phyloP scores from a whole-genome alignment of 148 eudicot species.

The Salicornia ramosissima region DNA sequence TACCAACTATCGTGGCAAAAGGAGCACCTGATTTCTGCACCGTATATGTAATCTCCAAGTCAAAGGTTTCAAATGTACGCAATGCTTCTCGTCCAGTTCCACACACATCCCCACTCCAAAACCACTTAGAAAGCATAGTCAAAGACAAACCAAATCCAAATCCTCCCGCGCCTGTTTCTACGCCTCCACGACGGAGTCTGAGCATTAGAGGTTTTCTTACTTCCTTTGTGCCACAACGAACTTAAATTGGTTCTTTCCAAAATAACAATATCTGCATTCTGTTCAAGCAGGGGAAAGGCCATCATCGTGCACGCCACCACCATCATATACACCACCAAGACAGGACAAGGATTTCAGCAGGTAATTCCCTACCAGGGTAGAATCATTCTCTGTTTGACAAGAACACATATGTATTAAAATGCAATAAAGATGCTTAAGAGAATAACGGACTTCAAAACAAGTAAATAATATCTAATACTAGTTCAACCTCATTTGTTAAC shows the following conservation, averaged over 20 bases:
- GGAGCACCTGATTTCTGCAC: constrained; percentile 86
- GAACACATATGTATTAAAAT: too few relatives aligned
- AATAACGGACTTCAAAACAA: too few relatives aligned
- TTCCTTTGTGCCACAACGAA: neutral
- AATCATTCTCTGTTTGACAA: constrained; percentile 8
- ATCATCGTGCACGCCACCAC: constrained; percentile 15
- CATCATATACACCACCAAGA: constrained; percentile 17
- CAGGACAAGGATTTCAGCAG: constrained; percentile 19
- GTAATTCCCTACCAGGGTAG: constrained; percentile 13
- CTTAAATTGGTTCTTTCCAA: constrained; percentile 1
- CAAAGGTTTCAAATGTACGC: constrained; percentile 58
- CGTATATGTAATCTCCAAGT: constrained; percentile 73
- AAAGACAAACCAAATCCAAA: constrained; percentile 15
- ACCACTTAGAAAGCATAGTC: constrained; percentile 38
- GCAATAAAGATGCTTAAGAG: too few relatives aligned
- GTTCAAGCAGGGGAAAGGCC: constrained; percentile 42
- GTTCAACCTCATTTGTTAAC: too few relatives aligned
- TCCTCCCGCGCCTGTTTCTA: constrained; percentile 20
- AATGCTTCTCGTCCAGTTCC: constrained; percentile 66
- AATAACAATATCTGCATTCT: constrained; percentile 13
- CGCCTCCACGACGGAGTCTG: constrained; percentile 31
- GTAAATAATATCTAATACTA: too few relatives aligned
- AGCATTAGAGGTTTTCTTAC: constrained; percentile 35
- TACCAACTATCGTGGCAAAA: constrained; percentile 53
- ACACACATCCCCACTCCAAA: constrained; percentile 55